Evolutionary conservation across 768 basidiomycete species (phyloP).

Genomic region (Mycena capillaripes): DNA sequence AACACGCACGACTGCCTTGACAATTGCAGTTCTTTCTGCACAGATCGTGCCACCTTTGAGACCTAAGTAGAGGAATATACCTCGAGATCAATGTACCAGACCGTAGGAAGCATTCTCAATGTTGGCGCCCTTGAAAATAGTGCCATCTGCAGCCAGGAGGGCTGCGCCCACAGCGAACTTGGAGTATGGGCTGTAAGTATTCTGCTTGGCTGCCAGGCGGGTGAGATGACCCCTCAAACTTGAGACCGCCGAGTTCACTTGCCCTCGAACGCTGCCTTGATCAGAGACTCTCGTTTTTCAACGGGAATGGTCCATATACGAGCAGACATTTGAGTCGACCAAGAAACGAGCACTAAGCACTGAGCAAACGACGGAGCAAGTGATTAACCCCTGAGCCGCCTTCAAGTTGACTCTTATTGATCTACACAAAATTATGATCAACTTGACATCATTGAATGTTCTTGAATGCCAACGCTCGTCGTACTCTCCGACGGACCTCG

Average conservation of each 20-base stretch:
- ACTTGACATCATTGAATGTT: too few relatives aligned
- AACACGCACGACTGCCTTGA: conserved; percentile 90
- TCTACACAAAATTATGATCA: too few relatives aligned
- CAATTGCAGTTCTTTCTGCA: conserved; percentile 94
- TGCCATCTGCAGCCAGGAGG: conserved; percentile 76
- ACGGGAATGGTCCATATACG: conserved; percentile 29
- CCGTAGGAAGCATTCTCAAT: conserved; percentile 96
- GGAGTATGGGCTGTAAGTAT: conserved; percentile 88
- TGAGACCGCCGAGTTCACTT: not conserved
- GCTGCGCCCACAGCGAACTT: conserved; percentile 96
- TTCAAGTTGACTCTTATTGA: too few relatives aligned
- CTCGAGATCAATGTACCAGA: too few relatives aligned
- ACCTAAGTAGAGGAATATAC: too few relatives aligned
- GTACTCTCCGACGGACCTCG: too few relatives aligned
- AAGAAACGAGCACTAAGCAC: too few relatives aligned
- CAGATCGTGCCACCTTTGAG: conserved; percentile 76
- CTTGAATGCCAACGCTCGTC: too few relatives aligned
- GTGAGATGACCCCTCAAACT: not conserved
- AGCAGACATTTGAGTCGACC: too few relatives aligned
- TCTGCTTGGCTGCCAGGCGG: conserved; percentile 73
- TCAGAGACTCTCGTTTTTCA: conserved; percentile 32
- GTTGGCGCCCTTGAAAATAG: conserved; percentile 85
- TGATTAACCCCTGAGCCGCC: too few relatives aligned
- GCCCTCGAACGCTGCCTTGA: conserved; percentile 35
- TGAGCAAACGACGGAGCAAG: too few relatives aligned